Evolutionary conservation across 148 eudicot species (phyloP).

Genomic region (Salicornia ramosissima): DNA sequence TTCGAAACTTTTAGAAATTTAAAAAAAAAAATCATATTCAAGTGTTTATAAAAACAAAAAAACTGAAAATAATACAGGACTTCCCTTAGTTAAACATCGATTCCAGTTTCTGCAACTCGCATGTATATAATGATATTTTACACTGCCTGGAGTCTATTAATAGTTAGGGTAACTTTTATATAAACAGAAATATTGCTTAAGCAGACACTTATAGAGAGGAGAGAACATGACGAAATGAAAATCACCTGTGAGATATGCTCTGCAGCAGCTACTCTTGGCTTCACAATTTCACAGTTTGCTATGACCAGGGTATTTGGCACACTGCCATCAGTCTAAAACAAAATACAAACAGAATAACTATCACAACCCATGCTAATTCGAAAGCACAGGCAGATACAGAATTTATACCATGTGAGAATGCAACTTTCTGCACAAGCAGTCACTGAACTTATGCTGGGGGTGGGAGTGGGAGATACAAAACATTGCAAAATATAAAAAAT

Average conservation of each 20-base stretch:
- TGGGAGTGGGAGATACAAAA: background rate
- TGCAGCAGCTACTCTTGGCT: slow-evolving; percentile 89
- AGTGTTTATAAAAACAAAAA: too few relatives aligned
- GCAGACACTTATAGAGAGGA: background rate
- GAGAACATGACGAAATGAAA: slow-evolving; percentile 4
- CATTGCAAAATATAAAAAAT: background rate
- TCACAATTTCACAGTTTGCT: slow-evolving; percentile 90
- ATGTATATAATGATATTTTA: too few relatives aligned
- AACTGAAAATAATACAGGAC: too few relatives aligned
- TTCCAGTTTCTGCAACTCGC: background rate
- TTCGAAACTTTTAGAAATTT: too few relatives aligned
- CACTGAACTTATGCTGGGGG: background rate
- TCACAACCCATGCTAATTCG: background rate
- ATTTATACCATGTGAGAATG: background rate
- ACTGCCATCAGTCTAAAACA: slow-evolving; percentile 81
- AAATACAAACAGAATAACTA: slow-evolving; percentile 8
- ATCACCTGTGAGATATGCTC: slow-evolving; percentile 84
- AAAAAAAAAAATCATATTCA: too few relatives aligned
- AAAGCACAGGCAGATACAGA: background rate
- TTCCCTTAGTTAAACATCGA: too few relatives aligned
- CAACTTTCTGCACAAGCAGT: slow-evolving; percentile 3
- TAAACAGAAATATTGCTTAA: background rate
- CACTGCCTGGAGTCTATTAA: too few relatives aligned
- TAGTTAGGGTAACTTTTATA: too few relatives aligned
- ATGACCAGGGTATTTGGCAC: slow-evolving; percentile 93